Evolutionary conservation across 352 stramenopile species (phyloP).

Genomic region (Pythium chondricola): DNA sequence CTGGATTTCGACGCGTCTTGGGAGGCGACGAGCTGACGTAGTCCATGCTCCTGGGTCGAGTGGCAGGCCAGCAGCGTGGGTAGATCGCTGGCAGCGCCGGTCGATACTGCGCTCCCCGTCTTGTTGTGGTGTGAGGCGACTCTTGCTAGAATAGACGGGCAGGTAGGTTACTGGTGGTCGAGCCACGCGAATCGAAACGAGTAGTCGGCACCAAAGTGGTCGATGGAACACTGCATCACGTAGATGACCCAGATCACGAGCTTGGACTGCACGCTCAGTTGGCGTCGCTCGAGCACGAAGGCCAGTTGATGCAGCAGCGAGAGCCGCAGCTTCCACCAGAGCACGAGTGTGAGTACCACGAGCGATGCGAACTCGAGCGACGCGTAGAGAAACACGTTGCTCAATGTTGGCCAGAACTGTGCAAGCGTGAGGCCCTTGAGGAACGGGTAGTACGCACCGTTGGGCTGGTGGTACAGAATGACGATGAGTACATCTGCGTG

Average conservation of each 20-base stretch:
- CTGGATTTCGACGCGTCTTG: not conserved
- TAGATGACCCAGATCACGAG: conserved; percentile 15
- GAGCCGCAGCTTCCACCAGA: conserved; percentile 17
- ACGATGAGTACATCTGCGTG: conserved; percentile 11
- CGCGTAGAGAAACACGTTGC: conserved; percentile 11
- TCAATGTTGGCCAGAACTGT: not conserved
- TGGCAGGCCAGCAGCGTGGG: conserved; percentile 24
- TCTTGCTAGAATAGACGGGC: not conserved
- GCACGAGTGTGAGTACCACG: not conserved
- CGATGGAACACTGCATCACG: conserved; percentile 13
- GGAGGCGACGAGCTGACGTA: conserved; percentile 12
- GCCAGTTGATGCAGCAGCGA: conserved; percentile 16
- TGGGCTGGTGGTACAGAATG: conserved; percentile 20
- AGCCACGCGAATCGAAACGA: conserved; percentile 19
- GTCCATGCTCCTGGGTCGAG: conserved; percentile 7
- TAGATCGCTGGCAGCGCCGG: not conserved
- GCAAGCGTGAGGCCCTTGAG: conserved; percentile 1
- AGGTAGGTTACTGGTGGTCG: not conserved
- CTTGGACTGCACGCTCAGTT: conserved; percentile 10
- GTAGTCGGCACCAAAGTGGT: conserved; percentile 16
- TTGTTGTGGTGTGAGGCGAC: not conserved
- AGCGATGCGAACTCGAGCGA: conserved; percentile 13
- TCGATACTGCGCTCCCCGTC: conserved; percentile 27
- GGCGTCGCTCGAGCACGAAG: conserved; percentile 9
- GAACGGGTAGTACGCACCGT: conserved; percentile 23